phyloP scores from a whole-genome alignment of 2,329 filamentous ascomycete genomes.

The Claviceps digitariae region DNA sequence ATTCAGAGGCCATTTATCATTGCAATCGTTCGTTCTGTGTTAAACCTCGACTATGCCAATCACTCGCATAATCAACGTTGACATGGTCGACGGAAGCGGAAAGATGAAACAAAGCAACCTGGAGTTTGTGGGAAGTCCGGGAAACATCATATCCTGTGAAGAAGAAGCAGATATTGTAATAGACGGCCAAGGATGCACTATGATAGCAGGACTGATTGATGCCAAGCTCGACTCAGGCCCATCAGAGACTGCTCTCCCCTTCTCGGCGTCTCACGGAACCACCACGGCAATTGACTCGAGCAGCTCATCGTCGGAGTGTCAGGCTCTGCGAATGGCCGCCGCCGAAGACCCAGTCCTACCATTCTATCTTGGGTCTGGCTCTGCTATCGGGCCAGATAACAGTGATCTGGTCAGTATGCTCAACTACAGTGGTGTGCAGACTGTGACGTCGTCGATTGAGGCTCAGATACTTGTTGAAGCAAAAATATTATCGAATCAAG shows the following conservation, averaged over 20 bases:
- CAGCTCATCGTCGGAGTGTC: slow-evolving; percentile 5
- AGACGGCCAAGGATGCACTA: slow-evolving; percentile 19
- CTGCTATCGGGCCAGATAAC: slow-evolving; percentile 1
- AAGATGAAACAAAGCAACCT: not conserved
- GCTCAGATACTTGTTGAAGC: slow-evolving; percentile 1
- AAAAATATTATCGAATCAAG: not conserved
- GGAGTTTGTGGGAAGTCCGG: slow-evolving; percentile 5
- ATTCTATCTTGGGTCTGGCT: slow-evolving; percentile 7
- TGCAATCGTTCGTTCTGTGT: too few relatives aligned
- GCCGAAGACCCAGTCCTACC: slow-evolving; percentile 1
- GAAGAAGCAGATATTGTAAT: slow-evolving; percentile 7
- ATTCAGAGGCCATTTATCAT: too few relatives aligned
- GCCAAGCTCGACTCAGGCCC: slow-evolving; percentile 6
- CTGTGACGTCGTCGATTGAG: slow-evolving; percentile 1
- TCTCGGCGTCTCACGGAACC: slow-evolving; percentile 4
- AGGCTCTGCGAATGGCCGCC: slow-evolving; percentile 3
- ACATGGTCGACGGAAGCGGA: slow-evolving; percentile 2
- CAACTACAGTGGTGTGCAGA: slow-evolving; percentile 1
- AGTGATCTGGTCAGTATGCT: not conserved
- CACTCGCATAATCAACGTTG: not conserved
- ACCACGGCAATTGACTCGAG: slow-evolving; percentile 8
- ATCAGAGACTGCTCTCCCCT: not conserved
- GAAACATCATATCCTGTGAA: slow-evolving; percentile 3
- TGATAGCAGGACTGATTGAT: slow-evolving; percentile 9
- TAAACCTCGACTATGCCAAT: not conserved